Percentiles rank a stretch among this genome's conserved stretches.
Evolutionary conservation across 192 early-diverging fungal genomes (phyloP).

Genomic region (Coemansia sp.): DNA sequence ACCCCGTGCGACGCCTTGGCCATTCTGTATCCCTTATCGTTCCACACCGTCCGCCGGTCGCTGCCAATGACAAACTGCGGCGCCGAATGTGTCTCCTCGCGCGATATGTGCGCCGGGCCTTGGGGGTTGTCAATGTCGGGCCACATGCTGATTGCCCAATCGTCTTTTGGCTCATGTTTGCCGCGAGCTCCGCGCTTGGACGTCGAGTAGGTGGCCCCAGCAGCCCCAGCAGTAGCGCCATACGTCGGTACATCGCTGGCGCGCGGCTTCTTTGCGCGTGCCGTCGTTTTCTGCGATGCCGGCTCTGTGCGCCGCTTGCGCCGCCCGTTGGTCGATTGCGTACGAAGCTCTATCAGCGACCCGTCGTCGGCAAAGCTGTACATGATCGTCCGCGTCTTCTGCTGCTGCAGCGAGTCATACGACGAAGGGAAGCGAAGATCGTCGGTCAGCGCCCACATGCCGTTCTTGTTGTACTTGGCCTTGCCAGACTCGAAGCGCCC

Average conservation of each 20-base stretch:
- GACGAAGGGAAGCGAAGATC: constrained; percentile 55
- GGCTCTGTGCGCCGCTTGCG: constrained; percentile 46
- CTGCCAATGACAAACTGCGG: constrained; percentile 66
- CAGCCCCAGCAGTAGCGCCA: constrained; percentile 1
- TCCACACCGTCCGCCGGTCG: constrained; percentile 63
- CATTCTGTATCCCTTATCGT: constrained; percentile 76
- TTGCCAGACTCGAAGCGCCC: constrained; percentile 61
- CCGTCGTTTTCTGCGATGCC: constrained; percentile 12
- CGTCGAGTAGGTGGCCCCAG: not conserved
- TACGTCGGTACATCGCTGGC: constrained; percentile 3
- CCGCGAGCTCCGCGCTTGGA: constrained; percentile 33
- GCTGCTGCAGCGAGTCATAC: constrained; percentile 58
- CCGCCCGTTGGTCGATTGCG: constrained; percentile 38
- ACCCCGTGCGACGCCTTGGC: constrained; percentile 77
- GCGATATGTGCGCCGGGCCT: constrained; percentile 59
- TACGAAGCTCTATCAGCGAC: constrained; percentile 51
- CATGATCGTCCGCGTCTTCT: constrained; percentile 53
- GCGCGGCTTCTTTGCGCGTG: constrained; percentile 41
- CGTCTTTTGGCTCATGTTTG: constrained; percentile 43
- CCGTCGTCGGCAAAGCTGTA: constrained; percentile 57
- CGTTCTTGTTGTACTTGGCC: constrained; percentile 59
- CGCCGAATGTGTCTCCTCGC: constrained; percentile 65
- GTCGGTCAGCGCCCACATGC: constrained; percentile 59
- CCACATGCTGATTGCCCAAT: constrained; percentile 61
- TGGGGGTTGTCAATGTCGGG: constrained; percentile 70